Percentiles rank a stretch among this genome's conserved stretches.
phyloP scores from a whole-genome alignment of 768 basidiomycete genomes.

The Rhizopogon salebrosus region DNA sequence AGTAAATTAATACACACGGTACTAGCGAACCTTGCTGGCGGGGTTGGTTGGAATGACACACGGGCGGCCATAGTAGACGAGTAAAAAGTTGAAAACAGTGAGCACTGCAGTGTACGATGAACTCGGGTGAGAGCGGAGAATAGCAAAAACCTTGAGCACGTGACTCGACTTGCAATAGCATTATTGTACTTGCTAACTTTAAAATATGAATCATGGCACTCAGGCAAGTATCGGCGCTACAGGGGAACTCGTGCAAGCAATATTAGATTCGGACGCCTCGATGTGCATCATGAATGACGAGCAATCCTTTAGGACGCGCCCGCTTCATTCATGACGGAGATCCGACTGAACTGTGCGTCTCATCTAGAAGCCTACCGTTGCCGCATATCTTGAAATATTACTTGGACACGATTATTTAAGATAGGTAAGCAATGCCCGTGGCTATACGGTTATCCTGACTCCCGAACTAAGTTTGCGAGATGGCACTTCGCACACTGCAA shows the following conservation, averaged over 20 bases:
- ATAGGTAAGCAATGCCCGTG: not conserved
- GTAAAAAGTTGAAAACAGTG: constrained; percentile 5
- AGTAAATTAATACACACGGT: constrained; percentile 28
- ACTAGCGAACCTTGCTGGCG: constrained; percentile 32
- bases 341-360: no score
- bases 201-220: no score
- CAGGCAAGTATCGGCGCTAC: no score
- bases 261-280: no score
- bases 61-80: constrained; percentile 44
- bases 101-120: not conserved
- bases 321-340: no score
- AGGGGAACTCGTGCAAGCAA: no score
- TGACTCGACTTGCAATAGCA: constrained; percentile 3
- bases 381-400: no score
- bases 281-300: no score
- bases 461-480: not conserved
- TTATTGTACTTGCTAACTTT: no score
- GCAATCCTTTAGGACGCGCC: no score
- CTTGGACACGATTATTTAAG: no score
- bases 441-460: not conserved
- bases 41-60: constrained; percentile 33
- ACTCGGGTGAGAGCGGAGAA: constrained; percentile 7
- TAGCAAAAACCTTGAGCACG: constrained; percentile 7
- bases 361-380: no score
- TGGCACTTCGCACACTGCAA: not conserved